A percentile compares a stretch with the other conserved stretches of the same genome.
Conservation (phyloP, 2,329 filamentous ascomycete genomes). For the Penicillium sp. region DNA sequence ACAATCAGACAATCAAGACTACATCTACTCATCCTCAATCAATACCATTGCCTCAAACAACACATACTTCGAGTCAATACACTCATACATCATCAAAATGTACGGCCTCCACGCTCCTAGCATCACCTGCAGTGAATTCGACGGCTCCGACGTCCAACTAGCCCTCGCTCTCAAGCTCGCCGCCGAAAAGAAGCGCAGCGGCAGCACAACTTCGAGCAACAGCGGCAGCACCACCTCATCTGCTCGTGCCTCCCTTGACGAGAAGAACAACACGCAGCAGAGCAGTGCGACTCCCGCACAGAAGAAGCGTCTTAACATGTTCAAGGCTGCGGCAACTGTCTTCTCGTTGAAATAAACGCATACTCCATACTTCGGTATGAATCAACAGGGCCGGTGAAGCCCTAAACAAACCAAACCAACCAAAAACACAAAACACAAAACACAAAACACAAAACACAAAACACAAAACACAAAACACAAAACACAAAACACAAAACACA, state of each 20-base stretch:
- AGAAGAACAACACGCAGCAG: background rate
- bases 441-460: background rate
- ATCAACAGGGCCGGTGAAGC: background rate
- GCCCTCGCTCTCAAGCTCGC: slow-evolving; percentile 1
- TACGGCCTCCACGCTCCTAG: slow-evolving; percentile 5
- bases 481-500: background rate
- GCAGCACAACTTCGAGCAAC: background rate
- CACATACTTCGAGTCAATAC: background rate
- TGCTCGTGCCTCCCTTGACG: background rate
- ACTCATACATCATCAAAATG: slow-evolving; percentile 5
- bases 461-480: background rate
- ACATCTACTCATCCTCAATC: background rate
- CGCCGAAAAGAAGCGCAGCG: background rate
- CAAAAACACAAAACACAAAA: background rate
- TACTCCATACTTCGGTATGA: background rate
- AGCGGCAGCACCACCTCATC: background rate
- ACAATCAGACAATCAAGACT: background rate
- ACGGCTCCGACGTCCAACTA: slow-evolving; percentile 11
- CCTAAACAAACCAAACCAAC: background rate
- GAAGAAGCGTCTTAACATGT: slow-evolving; percentile 8
- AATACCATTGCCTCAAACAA: background rate
- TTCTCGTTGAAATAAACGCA: background rate
- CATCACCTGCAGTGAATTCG: slow-evolving; percentile 6
- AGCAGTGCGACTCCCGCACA: background rate
- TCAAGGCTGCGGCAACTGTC: slow-evolving; percentile 1